Evolutionary conservation across 2,329 filamentous ascomycete genomes (phyloP).

Genomic region (Balansia obtecta): DNA sequence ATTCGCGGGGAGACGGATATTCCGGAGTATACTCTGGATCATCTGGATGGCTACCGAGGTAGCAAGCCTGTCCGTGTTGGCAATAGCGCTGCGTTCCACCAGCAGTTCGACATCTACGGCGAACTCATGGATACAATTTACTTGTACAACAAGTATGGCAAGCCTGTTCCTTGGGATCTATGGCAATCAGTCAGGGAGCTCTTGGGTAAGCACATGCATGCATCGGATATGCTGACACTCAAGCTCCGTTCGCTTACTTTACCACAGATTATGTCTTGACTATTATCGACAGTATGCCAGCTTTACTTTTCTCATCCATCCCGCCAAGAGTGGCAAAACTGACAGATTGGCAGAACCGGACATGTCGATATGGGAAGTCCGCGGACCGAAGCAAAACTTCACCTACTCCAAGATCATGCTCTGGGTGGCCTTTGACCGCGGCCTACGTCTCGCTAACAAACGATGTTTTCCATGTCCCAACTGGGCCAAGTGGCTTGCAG

Average conservation of each 20-base stretch:
- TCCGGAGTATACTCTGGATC: constrained; percentile 53
- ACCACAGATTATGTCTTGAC: constrained; percentile 54
- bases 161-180: constrained; percentile 63
- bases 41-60: constrained; percentile 60
- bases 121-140: constrained; percentile 70
- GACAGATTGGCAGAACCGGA: constrained; percentile 39
- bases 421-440: constrained; percentile 70
- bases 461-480: constrained; percentile 64
- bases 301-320: neutral
- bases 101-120: constrained; percentile 70
- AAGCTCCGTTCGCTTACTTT: neutral
- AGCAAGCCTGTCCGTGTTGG: constrained; percentile 65
- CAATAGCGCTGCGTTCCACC: constrained; percentile 64
- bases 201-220: constrained; percentile 27
- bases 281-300: constrained; percentile 41
- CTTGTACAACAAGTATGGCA: constrained; percentile 68
- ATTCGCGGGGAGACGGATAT: constrained; percentile 65
- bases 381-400: constrained; percentile 64
- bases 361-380: constrained; percentile 77
- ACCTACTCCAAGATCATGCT: constrained; percentile 76
- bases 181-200: constrained; percentile 61
- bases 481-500: constrained; percentile 50
- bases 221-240: too few relatives aligned
- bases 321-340: too few relatives aligned
- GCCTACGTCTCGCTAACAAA: constrained; percentile 61